Percentiles rank a stretch among this genome's conserved stretches.
Conservation (phyloP, 768 basidiomycete genomes). For the Ramaria sp. region DNA sequence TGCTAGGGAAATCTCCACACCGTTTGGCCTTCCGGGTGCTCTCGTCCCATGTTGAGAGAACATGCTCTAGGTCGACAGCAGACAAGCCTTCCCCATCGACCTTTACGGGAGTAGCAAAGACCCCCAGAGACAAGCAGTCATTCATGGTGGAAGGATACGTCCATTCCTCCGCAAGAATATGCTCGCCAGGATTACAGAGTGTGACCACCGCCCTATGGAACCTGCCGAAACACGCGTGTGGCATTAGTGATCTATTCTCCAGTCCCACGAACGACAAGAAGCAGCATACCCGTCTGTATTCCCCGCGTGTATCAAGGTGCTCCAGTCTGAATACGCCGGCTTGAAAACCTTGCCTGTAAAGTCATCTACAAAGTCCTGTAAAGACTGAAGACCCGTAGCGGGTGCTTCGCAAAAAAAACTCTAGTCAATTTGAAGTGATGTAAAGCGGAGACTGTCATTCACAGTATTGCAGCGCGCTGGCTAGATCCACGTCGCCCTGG, state of each 20-base stretch:
- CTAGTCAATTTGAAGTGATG: neutral
- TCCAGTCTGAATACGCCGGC: constrained; percentile 52
- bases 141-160: constrained; percentile 55
- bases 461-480: constrained; percentile 62
- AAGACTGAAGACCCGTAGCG: constrained; percentile 44
- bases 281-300: constrained; percentile 51
- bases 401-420: constrained; percentile 13
- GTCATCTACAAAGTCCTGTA: constrained; percentile 45
- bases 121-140: constrained; percentile 24
- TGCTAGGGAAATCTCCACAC: constrained; percentile 23
- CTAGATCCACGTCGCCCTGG: constrained; percentile 44
- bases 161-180: constrained; percentile 55
- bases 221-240: constrained; percentile 19
- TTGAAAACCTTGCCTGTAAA: constrained; percentile 40
- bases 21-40: constrained; percentile 41
- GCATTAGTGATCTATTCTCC: constrained; percentile 8
- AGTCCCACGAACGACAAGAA: neutral
- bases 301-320: constrained; percentile 46
- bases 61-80: constrained; percentile 43
- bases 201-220: constrained; percentile 49
- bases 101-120: constrained; percentile 41
- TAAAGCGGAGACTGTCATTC: constrained; percentile 11
- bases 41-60: constrained; percentile 60
- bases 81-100: constrained; percentile 69
- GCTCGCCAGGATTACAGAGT: constrained; percentile 57